A percentile compares a stretch with the other conserved stretches of the same genome.
phyloP scores from a whole-genome alignment of 305 asterid species.

The Rubia tinctorum region DNA sequence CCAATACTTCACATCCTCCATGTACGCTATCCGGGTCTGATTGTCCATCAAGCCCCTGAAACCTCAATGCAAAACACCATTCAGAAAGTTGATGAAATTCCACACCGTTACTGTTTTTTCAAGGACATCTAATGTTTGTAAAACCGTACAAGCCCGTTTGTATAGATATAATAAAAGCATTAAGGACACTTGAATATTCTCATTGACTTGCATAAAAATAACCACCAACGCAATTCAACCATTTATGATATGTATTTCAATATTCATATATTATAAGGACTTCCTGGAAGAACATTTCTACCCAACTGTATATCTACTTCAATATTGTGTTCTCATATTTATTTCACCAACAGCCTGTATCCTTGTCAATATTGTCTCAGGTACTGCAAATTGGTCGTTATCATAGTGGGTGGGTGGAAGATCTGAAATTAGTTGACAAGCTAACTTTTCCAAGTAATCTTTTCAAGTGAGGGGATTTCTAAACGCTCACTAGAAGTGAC shows the following conservation, averaged over 20 bases:
- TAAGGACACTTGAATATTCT: neutral
- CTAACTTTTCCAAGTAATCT: too few species aligned
- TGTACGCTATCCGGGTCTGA: constrained; percentile 70
- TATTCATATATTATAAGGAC: neutral
- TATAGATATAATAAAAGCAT: neutral
- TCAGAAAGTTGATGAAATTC: constrained; percentile 1
- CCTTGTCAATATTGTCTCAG: neutral
- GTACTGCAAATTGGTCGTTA: neutral
- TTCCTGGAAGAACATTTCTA: too few species aligned
- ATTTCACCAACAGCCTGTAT: neutral
- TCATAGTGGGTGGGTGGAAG: neutral
- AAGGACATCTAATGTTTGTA: neutral
- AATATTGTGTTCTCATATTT: neutral
- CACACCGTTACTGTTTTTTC: neutral
- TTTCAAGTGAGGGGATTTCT: neutral
- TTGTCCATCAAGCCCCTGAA: constrained; percentile 78
- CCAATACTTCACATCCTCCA: constrained; percentile 75
- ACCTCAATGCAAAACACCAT: constrained; percentile 6
- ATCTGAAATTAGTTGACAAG: neutral
- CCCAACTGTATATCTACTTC: too few species aligned
- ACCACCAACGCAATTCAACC: neutral
- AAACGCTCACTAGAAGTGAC: neutral
- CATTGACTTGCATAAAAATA: neutral
- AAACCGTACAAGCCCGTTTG: neutral
- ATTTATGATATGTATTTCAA: neutral